Percentiles rank a stretch among this genome's conserved stretches.
Evolutionary conservation across 208 protist genomes (phyloP).

Genomic region (Leishmania tropica): DNA sequence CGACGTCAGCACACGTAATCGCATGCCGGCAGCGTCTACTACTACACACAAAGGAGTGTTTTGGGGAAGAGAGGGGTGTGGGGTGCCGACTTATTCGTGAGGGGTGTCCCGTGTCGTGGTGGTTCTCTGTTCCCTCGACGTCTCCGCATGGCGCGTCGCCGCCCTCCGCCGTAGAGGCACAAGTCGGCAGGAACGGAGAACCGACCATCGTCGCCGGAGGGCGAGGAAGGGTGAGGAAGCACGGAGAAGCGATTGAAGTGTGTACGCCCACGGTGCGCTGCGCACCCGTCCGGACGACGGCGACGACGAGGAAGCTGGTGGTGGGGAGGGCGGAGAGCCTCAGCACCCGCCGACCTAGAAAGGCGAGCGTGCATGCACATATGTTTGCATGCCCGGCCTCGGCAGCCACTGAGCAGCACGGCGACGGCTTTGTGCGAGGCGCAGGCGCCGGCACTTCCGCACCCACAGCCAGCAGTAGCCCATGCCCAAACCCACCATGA

Average conservation of each 20-base stretch:
- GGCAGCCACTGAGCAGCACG: background rate
- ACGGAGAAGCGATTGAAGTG: too few relatives aligned
- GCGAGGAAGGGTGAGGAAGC: too few relatives aligned
- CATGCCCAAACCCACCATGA: conserved; percentile 41
- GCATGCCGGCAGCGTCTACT: background rate
- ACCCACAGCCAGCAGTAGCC: conserved; percentile 42
- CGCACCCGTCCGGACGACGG: background rate
- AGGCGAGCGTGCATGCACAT: background rate
- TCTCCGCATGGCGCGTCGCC: too few relatives aligned
- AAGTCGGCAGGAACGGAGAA: too few relatives aligned
- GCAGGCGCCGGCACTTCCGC: conserved; percentile 13
- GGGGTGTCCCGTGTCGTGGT: too few relatives aligned
- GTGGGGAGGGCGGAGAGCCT: background rate
- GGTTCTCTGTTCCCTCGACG: too few relatives aligned
- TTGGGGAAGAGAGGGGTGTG: too few relatives aligned
- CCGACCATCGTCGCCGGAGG: too few relatives aligned
- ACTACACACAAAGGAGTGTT: background rate
- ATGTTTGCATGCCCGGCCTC: background rate
- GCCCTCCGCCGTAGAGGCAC: too few relatives aligned
- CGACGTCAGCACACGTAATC: background rate
- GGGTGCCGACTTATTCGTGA: too few relatives aligned
- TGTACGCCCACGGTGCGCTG: too few relatives aligned
- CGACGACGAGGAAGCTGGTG: background rate
- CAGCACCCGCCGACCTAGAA: background rate
- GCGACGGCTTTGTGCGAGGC: background rate